Evolutionary conservation across 495 filamentous ascomycete genomes (phyloP).

Genomic region (Clavariopsis aquatica): DNA sequence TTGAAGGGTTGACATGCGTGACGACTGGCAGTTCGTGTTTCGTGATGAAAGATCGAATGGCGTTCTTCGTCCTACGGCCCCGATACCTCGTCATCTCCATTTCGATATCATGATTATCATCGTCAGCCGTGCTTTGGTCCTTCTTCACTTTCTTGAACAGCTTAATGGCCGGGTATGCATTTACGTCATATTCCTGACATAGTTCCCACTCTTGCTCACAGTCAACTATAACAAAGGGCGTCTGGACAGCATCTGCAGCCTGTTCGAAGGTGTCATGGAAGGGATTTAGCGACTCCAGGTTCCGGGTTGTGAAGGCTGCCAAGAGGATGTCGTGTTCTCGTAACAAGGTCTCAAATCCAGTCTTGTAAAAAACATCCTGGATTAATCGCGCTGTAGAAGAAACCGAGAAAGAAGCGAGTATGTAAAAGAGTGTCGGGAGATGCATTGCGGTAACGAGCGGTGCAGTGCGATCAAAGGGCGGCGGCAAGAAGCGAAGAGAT

Average conservation of each 20-base stretch:
- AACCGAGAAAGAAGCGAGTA: neutral
- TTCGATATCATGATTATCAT: neutral
- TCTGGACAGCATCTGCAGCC: constrained; percentile 37
- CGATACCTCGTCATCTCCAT: constrained; percentile 11
- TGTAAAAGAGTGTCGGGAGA: neutral
- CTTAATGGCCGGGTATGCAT: constrained; percentile 53
- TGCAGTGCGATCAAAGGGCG: neutral
- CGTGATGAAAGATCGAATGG: constrained; percentile 48
- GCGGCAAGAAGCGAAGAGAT: neutral
- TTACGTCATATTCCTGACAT: constrained; percentile 47
- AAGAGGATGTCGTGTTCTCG: constrained; percentile 4
- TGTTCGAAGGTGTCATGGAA: constrained; percentile 44
- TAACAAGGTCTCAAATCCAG: neutral
- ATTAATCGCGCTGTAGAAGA: neutral
- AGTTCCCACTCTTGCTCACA: constrained; percentile 46
- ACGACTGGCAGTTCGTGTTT: constrained; percentile 45
- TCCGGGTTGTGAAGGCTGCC: constrained; percentile 9
- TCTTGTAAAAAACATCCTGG: neutral
- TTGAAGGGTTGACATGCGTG: constrained; percentile 38
- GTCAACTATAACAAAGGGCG: constrained; percentile 37
- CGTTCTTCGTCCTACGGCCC: constrained; percentile 28
- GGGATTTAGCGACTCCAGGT: neutral
- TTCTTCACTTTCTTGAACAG: constrained; percentile 40
- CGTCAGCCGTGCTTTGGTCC: neutral
- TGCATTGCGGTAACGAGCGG: neutral